Base-by-base conservation (phyloP, 1,284 basidiomycete species). In the Ganoderma lucidum region DNA sequence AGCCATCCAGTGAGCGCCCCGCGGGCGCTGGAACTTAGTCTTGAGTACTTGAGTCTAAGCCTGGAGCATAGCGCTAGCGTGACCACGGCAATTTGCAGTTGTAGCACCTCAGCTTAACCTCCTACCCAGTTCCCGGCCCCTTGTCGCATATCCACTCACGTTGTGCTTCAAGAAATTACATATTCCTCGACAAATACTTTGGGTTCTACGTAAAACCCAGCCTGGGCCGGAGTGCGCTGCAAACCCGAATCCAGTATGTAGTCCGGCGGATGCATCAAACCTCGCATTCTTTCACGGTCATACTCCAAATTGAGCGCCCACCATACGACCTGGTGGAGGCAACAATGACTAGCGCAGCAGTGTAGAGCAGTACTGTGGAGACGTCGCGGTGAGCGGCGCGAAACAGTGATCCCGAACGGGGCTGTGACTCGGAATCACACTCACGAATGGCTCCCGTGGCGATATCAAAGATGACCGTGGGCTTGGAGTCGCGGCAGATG, bases 401-500 rank as follows among this genome's bases (percentile, higher is more conserved):
- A 35, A 53, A 53, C 48, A 53, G 23, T 28, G 48, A 35, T 56
- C 17, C 28, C 5, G 28, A n/a, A 19, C 19, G 3, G 19, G 45
- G 19, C 23, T 14, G 48, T 53, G 32, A 15, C 17, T 35, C 6
- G n/a, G 48, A 51, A 56, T 56, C 15, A 12, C n/a, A 70, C 69
- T 60, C 44, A 66, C 69, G 51, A 9, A 70, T 63, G 15, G 41
- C 39, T 23, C 56, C 62, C n/a, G 66, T 64, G 39, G 64, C 62
- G 56, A 70, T 66, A 6, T 39, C 65, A 9, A 66, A 35, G n/a
- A 67, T 64, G 23, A 59, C 65, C 32, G 66, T 61, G 32, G 65
- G 69, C 32, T 66, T 62, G 15, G 64, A 48, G 39, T 66, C 68
- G 15, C 63, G 56, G 42, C 68, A 69, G 59, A 69, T 69, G 32